phyloP scores from a whole-genome alignment of 164 flowering plant genomes.

The Chloranthus sessilifolius region DNA sequence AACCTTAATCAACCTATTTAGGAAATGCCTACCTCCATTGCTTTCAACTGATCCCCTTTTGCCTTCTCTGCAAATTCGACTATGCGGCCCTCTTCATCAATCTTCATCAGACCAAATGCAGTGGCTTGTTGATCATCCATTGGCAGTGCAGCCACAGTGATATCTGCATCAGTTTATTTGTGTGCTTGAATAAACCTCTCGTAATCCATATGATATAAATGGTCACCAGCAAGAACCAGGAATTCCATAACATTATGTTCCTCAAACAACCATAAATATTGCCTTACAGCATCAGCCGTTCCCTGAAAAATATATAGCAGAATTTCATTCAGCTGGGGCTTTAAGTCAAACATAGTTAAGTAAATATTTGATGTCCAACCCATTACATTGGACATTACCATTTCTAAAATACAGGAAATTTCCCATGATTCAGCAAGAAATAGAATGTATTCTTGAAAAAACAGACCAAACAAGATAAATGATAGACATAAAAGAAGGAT shows the following conservation, averaged over 20 bases:
- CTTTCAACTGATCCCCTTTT: constrained; percentile 80
- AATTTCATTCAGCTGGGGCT: no score
- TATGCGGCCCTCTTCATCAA: constrained; percentile 85
- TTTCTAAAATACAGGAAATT: no score
- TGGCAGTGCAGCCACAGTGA: constrained; percentile 96
- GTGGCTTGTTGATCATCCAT: constrained; percentile 86
- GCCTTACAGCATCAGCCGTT: constrained; percentile 98
- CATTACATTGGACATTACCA: no score
- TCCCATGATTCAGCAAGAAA: no score
- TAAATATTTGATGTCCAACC: no score
- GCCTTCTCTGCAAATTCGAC: constrained; percentile 83
- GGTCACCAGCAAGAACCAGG: constrained; percentile 93
- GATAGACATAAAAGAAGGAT: no score
- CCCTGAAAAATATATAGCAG: constrained; percentile 67
- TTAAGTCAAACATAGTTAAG: no score
- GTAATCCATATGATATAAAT: constrained; percentile 93
- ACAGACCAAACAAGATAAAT: no score
- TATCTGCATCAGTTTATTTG: constrained; percentile 94
- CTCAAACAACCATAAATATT: constrained; percentile 93
- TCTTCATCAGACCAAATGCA: constrained; percentile 91
- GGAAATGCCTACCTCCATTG: constrained; percentile 53
- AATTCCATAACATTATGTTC: constrained; percentile 84
- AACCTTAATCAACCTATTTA: no score
- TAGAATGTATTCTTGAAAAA: no score
- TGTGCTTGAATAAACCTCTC: constrained; percentile 91